Evolutionary conservation across 2,329 filamentous ascomycete species (phyloP).

Genomic region (Aspergillus flavus): DNA sequence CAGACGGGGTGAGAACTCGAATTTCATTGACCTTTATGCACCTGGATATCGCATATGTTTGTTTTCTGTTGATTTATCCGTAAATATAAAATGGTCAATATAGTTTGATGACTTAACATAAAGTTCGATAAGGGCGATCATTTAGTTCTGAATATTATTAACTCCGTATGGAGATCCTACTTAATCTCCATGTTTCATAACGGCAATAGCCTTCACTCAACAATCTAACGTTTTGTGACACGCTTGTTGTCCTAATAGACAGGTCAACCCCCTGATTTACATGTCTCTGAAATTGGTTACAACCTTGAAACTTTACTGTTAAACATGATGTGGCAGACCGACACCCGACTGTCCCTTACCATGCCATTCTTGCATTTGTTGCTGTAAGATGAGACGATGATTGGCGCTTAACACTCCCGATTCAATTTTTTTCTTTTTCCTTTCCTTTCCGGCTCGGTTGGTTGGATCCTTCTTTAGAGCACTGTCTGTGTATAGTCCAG

Average conservation of each 20-base stretch:
- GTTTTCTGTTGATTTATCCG: neutral
- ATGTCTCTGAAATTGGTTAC: neutral
- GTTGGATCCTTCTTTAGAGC: neutral
- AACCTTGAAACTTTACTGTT: neutral
- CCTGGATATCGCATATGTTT: neutral
- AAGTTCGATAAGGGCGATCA: slow-evolving; percentile 21
- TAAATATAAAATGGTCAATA: neutral
- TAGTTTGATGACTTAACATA: slow-evolving; percentile 15
- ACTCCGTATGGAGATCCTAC: neutral
- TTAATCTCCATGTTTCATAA: slow-evolving; percentile 4
- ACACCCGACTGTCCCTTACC: neutral
- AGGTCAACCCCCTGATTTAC: neutral
- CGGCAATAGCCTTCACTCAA: neutral
- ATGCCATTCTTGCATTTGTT: neutral
- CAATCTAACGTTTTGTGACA: neutral
- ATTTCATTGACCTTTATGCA: neutral
- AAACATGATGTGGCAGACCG: neutral
- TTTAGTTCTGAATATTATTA: slow-evolving; percentile 9
- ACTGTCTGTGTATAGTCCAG: neutral
- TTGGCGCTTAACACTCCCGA: neutral
- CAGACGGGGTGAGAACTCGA: neutral
- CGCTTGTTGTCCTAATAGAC: neutral
- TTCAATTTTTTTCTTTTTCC: neutral
- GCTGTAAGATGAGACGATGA: neutral
- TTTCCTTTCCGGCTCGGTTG: neutral